phyloP scores from a whole-genome alignment of 345 rosid species.

The Psidium friedrichsthalianum region DNA sequence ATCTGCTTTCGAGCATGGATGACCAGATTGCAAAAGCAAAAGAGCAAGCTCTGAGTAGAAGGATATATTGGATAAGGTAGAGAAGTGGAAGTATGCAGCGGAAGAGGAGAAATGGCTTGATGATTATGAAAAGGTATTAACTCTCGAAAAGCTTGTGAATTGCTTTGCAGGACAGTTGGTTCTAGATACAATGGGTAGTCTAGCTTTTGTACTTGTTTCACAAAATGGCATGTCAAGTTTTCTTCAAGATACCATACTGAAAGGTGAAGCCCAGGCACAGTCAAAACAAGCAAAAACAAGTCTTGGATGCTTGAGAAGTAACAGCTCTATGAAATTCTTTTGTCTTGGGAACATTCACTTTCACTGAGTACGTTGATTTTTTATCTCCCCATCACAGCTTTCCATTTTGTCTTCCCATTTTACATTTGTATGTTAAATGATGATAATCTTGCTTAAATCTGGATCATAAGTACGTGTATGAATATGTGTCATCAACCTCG shows the following conservation, averaged over 20 bases:
- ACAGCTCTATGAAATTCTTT: not conserved
- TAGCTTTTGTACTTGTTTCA: not conserved
- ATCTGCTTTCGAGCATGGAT: conserved; percentile 71
- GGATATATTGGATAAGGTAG: conserved; percentile 79
- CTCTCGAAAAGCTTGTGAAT: not conserved
- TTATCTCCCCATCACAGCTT: not conserved
- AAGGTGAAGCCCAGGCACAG: not conserved
- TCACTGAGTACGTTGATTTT: not conserved
- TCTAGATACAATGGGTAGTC: not conserved
- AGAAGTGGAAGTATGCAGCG: conserved; percentile 70
- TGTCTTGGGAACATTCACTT: not conserved
- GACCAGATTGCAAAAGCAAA: conserved; percentile 73
- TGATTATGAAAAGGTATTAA: conserved; percentile 73
- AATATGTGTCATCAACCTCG: not conserved
- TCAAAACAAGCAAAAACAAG: not conserved
- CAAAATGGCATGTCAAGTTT: not conserved
- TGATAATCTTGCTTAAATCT: not conserved
- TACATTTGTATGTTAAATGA: not conserved
- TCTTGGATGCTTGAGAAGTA: not conserved
- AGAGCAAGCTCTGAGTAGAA: conserved; percentile 63
- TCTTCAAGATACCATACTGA: not conserved
- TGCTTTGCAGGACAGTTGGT: not conserved
- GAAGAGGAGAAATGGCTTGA: conserved; percentile 96
- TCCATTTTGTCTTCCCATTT: not conserved
- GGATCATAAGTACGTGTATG: not conserved